Base-by-base conservation (phyloP, 164 flowering plant genomes). In the Nymphaea thermarum region DNA sequence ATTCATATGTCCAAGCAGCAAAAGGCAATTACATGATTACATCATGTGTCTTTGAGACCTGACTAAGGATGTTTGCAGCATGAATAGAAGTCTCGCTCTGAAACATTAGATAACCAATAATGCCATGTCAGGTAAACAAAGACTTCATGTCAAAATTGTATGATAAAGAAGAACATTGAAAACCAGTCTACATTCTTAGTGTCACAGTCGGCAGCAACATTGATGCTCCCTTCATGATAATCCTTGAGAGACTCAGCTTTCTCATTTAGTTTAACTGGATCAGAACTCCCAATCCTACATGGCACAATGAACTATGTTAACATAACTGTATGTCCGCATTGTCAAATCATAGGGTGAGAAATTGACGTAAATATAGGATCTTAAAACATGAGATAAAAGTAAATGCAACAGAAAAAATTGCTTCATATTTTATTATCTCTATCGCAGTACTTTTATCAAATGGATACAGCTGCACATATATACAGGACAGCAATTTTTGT, bases 41-140 rank as follows among this genome's bases (percentile, higher is more conserved):
- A 70, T 86, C 85, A 71, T 83, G 88, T 53, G 94, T 85, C 71
- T 81, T 85, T 67, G 91, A 85, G 71, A 89, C 91, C 76, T 80
- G 91, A 71, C 78, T 74, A 75, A 85, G 77, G 69, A 89, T 89
- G 66, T 84, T 84, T 16, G 80, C 82, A 43, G 76, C 74, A 65
- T 72, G 81, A 6, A 79, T 65, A 60, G 90, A 75, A 71, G 72
- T 67, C 18, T 80, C 87, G 36, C 36, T 25, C 90, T 89, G 82
- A 67, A 67, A 79, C 11, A 70, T 41, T 62, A 44, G 44, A 10
- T 12, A 62, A 4, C 64, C 11, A 17, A 62, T 17, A 10, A 62
- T 10, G 14, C 8, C 57, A 8, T 51, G 57, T 51, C 14, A 51
- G 57, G 14, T 17, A 41, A 41, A 5, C 64, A 62, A 17, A 62